Conservation (phyloP, 306 rosid genomes). For the Astragalus glycyphyllos region DNA sequence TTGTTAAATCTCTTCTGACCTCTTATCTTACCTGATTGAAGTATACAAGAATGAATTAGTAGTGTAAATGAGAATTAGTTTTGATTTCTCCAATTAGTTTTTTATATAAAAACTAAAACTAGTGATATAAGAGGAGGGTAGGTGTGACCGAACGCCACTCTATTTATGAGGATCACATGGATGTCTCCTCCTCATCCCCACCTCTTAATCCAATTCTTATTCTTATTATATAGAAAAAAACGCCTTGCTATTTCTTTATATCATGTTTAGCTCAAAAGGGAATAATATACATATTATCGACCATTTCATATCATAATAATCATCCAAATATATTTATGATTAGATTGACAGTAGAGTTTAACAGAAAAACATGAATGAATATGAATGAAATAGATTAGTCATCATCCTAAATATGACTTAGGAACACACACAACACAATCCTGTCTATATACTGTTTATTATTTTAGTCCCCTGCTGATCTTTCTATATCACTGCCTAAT, state of each 20-base stretch:
- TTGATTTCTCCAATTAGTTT: no score
- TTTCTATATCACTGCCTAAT: constrained; percentile 6
- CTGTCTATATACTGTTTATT: constrained; percentile 20
- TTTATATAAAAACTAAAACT: no score
- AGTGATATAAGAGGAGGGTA: constrained; percentile 34
- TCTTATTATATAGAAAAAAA: neutral
- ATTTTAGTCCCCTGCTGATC: neutral
- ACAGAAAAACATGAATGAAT: constrained; percentile 35
- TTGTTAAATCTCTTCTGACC: no score
- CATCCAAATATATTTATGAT: constrained; percentile 13
- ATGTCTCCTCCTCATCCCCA: constrained; percentile 7
- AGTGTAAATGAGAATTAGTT: no score
- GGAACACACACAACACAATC: constrained; percentile 15
- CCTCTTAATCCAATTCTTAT: constrained; percentile 2
- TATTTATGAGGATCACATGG: constrained; percentile 45
- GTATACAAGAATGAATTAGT: no score
- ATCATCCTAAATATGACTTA: constrained; percentile 7
- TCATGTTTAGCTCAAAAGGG: constrained; percentile 21
- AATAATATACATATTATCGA: neutral
- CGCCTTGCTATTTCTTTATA: neutral
- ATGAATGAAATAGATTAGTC: constrained; percentile 5
- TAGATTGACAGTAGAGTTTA: constrained; percentile 31
- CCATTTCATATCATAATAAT: constrained; percentile 10
- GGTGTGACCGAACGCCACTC: constrained; percentile 40
- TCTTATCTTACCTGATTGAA: no score